Percentiles rank a stretch among this genome's conserved stretches.
Conservation (phyloP, 805 yeast species). For the Kuraishia piskuri region DNA sequence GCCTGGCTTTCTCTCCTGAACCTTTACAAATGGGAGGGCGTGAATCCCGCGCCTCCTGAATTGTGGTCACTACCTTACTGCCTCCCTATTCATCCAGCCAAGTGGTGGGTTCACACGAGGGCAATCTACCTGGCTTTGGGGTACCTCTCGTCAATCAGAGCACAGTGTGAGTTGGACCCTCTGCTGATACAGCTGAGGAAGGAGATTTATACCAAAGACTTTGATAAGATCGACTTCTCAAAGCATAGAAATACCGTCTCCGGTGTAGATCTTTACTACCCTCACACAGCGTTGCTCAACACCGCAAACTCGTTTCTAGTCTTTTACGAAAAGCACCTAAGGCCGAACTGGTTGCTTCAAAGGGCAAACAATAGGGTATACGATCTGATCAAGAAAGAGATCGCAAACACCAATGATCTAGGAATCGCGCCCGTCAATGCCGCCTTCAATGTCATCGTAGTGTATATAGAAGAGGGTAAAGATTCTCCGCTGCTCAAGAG, state of each 20-base stretch:
- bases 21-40: conserved; percentile 91
- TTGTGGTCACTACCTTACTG: conserved; percentile 80
- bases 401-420: conserved; percentile 67
- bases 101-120: conserved; percentile 99
- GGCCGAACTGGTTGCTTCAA: conserved; percentile 68
- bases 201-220: conserved; percentile 71
- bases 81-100: conserved; percentile 83
- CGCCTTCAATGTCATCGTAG: conserved; percentile 72
- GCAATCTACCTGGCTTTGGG: conserved; percentile 86
- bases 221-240: conserved; percentile 56
- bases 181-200: conserved; percentile 55
- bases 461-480: conserved; percentile 61
- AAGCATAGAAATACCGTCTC: conserved; percentile 77
- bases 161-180: conserved; percentile 53
- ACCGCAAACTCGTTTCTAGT: conserved; percentile 50
- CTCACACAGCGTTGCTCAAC: conserved; percentile 69
- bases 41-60: conserved; percentile 97
- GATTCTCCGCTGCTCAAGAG: conserved; percentile 52
- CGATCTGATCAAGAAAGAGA: conserved; percentile 64
- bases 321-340: conserved; percentile 56
- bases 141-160: conserved; percentile 54
- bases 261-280: conserved; percentile 89
- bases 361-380: conserved; percentile 44
- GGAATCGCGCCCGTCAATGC: conserved; percentile 93
- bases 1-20: conserved; percentile 78